phyloP scores from a whole-genome alignment of 2,329 filamentous ascomycete species.

The Ceratocystis lukuohia region DNA sequence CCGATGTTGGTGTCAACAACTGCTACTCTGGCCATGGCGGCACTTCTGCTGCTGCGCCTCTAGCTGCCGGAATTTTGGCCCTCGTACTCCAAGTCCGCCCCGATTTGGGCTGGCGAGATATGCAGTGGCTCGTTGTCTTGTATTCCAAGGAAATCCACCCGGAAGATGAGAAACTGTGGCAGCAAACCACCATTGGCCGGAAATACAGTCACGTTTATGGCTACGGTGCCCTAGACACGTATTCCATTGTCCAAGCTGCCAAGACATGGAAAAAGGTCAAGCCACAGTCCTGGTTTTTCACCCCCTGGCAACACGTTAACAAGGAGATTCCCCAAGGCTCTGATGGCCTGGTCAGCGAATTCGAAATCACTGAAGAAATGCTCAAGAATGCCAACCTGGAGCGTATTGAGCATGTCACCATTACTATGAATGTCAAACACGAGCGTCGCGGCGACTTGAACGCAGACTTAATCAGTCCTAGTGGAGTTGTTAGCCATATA shows the following conservation, averaged over 20 bases:
- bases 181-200: constrained; percentile 65
- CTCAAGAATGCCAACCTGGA: constrained; percentile 70
- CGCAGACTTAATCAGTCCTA: constrained; percentile 78
- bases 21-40: constrained; percentile 81
- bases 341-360: constrained; percentile 62
- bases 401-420: constrained; percentile 82
- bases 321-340: constrained; percentile 74
- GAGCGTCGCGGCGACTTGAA: constrained; percentile 78
- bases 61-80: constrained; percentile 85
- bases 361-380: constrained; percentile 71
- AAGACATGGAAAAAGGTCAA: constrained; percentile 81
- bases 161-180: constrained; percentile 57
- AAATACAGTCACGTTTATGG: constrained; percentile 90
- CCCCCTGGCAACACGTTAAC: constrained; percentile 85
- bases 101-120: constrained; percentile 81
- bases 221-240: constrained; percentile 90
- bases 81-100: constrained; percentile 74
- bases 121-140: constrained; percentile 80
- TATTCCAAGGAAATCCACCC: constrained; percentile 70
- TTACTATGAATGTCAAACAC: constrained; percentile 94
- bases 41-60: constrained; percentile 85
- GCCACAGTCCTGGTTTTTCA: constrained; percentile 88
- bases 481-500: constrained; percentile 69
- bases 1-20: constrained; percentile 71
- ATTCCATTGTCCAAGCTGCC: constrained; percentile 68